Evolutionary conservation across 768 basidiomycete genomes (phyloP), one percentile per base, ranked within the genome.

Genomic region (Epithele typhae): DNA sequence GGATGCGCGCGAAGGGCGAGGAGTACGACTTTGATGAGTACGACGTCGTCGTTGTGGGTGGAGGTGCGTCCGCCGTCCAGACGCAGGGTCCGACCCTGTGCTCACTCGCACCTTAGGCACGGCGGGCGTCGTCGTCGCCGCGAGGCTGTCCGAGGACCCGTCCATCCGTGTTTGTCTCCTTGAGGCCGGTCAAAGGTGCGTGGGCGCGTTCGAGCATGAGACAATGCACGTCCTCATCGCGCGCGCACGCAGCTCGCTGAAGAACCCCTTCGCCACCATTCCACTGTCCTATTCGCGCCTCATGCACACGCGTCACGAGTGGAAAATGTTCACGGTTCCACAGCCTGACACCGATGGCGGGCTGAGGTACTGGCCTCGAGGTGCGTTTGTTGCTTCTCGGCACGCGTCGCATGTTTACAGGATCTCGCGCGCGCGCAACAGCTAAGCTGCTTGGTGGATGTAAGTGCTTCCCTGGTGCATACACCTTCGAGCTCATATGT

Each of bases 371-470:
- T 87, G 82, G 79, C 85, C 86, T 0, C 68, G 86, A 67, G 85
- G 84, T 82, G 55, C 6, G 62, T 37, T n/a, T n/a, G n/a, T 15
- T 18, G n/a, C 18, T 22, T 5, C 6, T 25, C 11, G 17, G 2
- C 6, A 15, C 21, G 24, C 23, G n/a, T 10, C 21, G 18, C 21
- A 14, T 33, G 4, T 21, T 25, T 8, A 19, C 25, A 12, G 14
- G 3, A 15, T 10, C n/a, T 30, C n/a, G n/a, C n/a, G n/a, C n/a
- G 11, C 25, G n/a, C 41, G 21, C 3, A 5, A 5, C 30, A 86
- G 84, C 66, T 1, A 85, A 79, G 57, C 68, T 88, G 59, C 72
- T 89, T 5, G 86, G 86, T 19, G 86, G 86, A 58, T 88, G 86
- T 82, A 57, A 62, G 80, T 69, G 11, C 7, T 6, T 9, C 25